A percentile compares a stretch with the other conserved stretches of the same genome.
Conservation (phyloP, 2,329 filamentous ascomycete species). For the Trichoderma atrobrunneum region DNA sequence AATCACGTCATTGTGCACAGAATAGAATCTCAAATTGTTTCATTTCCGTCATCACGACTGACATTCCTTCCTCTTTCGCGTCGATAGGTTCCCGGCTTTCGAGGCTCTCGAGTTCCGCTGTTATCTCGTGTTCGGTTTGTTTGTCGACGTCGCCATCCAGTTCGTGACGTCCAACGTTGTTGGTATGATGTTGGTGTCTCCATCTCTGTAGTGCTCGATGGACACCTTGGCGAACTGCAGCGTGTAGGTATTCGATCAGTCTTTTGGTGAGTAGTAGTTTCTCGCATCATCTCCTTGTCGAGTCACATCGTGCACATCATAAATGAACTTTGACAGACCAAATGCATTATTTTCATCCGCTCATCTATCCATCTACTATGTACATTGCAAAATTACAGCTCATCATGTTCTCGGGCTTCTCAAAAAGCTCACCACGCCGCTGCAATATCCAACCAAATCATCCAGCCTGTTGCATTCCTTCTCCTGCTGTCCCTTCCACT, state of each 20-base stretch:
- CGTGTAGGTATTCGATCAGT: background rate
- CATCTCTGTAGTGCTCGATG: too few relatives aligned
- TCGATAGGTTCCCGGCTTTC: too few relatives aligned
- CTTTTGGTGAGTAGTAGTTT: background rate
- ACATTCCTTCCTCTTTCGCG: too few relatives aligned
- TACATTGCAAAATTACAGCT: background rate
- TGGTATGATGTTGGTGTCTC: background rate
- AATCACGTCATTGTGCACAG: too few relatives aligned
- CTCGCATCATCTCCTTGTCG: background rate
- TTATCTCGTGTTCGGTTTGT: background rate
- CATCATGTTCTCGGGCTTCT: constrained; percentile 56
- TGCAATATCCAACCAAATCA: constrained; percentile 79
- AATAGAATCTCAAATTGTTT: too few relatives aligned
- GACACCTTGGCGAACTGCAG: background rate
- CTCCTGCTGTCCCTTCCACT: constrained; percentile 72
- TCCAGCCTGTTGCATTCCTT: constrained; percentile 69
- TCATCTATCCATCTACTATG: background rate
- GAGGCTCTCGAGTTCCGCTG: too few relatives aligned
- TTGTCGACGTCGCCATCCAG: background rate
- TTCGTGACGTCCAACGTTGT: background rate
- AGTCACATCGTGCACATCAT: background rate
- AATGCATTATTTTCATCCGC: background rate
- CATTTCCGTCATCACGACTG: too few relatives aligned
- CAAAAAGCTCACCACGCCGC: constrained; percentile 80
- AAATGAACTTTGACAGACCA: background rate